phyloP scores from a whole-genome alignment of 306 rosid genomes.

The Boehmeria nivea region DNA sequence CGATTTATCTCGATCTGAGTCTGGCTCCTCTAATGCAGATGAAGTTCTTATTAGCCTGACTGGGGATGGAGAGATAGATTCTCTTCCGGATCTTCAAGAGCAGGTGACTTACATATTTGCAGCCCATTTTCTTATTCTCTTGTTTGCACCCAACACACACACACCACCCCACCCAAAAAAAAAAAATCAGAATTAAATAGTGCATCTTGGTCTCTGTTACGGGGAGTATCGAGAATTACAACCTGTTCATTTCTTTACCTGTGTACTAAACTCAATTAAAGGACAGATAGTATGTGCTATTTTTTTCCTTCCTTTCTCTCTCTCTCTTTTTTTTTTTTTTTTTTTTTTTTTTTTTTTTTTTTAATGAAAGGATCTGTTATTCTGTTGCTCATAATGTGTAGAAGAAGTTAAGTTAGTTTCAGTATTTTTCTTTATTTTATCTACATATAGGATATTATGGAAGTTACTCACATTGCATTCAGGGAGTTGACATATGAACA shows the following conservation, averaged over 20 bases:
- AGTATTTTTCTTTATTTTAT: too few species aligned
- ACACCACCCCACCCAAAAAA: too few species aligned
- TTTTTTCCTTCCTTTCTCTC: too few species aligned
- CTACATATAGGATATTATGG: too few species aligned
- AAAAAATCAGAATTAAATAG: too few species aligned
- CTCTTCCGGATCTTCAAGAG: slow-evolving; percentile 80
- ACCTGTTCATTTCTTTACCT: too few species aligned
- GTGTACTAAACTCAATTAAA: too few species aligned
- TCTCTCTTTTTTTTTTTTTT: too few species aligned
- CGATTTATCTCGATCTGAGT: slow-evolving; percentile 60
- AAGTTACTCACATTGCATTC: slow-evolving; percentile 14
- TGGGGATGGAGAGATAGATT: slow-evolving; percentile 74
- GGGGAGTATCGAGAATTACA: too few species aligned
- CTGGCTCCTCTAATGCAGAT: slow-evolving; percentile 86
- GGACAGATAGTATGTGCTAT: too few species aligned
- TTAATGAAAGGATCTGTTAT: neutral
- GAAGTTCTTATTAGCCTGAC: slow-evolving; percentile 69
- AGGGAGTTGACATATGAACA: slow-evolving; percentile 26
- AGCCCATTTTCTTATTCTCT: slow-evolving; percentile 1
- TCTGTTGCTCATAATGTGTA: neutral
- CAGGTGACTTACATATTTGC: slow-evolving; percentile 48
- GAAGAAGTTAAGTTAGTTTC: neutral
- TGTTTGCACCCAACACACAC: slow-evolving; percentile 1
- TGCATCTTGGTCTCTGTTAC: slow-evolving; percentile 19
- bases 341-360: neutral